Evolutionary conservation across 306 rosid genomes (phyloP).

Genomic region (Cicer chorassanicum): DNA sequence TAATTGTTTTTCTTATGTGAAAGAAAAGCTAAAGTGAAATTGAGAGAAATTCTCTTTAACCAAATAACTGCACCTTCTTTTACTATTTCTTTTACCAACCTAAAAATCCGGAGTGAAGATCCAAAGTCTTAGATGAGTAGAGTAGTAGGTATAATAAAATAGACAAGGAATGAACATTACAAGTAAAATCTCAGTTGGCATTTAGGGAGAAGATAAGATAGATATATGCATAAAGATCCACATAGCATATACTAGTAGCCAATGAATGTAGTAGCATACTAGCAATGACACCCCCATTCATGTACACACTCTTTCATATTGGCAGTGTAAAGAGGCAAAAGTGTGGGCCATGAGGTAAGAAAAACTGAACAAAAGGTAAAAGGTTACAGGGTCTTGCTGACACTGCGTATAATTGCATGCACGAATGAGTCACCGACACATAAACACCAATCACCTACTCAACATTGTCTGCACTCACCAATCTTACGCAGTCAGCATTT

Average conservation of each 20-base stretch:
- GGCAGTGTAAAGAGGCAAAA: conserved; percentile 13
- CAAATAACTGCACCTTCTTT: background rate
- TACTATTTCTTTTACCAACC: background rate
- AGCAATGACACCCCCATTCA: conserved; percentile 31
- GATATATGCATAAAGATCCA: conserved; percentile 31
- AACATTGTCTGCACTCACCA: too few relatives aligned
- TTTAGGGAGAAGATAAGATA: conserved; percentile 12
- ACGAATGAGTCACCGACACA: conserved; percentile 58
- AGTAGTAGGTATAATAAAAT: conserved; percentile 20
- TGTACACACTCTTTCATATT: conserved; percentile 26
- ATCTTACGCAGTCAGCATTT: too few relatives aligned
- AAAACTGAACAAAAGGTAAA: conserved; percentile 44
- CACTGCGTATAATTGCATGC: conserved; percentile 55
- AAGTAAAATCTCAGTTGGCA: conserved; percentile 26
- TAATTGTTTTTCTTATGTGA: background rate
- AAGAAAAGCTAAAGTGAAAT: conserved; percentile 5
- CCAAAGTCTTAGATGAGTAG: conserved; percentile 12
- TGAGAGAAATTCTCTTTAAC: background rate
- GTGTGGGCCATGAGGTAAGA: conserved; percentile 43
- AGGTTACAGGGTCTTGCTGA: conserved; percentile 45
- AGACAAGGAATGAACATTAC: conserved; percentile 29
- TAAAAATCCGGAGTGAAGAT: conserved; percentile 18
- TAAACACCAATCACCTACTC: background rate
- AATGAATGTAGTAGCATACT: conserved; percentile 14
- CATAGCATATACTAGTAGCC: conserved; percentile 23